These are phyloP conservation scores for Glycyrrhiza uralensis DNA, from an alignment of 306 rosid genomes.

Conservation along the genomic window DNA sequence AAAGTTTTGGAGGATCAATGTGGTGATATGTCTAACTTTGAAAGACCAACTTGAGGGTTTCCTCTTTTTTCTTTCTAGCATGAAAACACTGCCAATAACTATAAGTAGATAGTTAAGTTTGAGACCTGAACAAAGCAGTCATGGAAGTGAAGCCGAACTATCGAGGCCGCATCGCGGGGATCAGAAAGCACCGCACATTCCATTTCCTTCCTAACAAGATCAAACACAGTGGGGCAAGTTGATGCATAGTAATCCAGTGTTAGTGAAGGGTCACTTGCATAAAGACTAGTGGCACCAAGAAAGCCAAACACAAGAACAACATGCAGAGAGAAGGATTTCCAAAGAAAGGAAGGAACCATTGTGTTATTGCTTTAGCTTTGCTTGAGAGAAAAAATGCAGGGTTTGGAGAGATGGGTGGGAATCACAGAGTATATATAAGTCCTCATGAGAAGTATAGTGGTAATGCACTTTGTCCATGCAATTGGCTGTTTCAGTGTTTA, in stretches of 20 bases:
- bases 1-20: neutral
- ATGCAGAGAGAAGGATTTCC: slow-evolving; percentile 21
- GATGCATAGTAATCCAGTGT: slow-evolving; percentile 73
- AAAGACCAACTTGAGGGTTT: neutral
- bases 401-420: slow-evolving; percentile 51
- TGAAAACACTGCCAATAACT: neutral
- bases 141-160: slow-evolving; percentile 80
- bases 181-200: slow-evolving; percentile 68
- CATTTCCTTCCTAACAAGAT: slow-evolving; percentile 61
- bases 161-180: slow-evolving; percentile 65
- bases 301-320: slow-evolving; percentile 31
- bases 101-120: neutral
- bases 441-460: neutral
- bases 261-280: slow-evolving; percentile 53
- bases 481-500: slow-evolving; percentile 34
- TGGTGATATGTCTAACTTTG: neutral
- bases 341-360: slow-evolving; percentile 44
- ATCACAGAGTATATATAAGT: slow-evolving; percentile 35
- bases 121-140: slow-evolving; percentile 89
- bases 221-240: slow-evolving; percentile 72
- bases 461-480: slow-evolving; percentile 8
- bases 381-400: slow-evolving; percentile 18
- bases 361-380: slow-evolving; percentile 10
- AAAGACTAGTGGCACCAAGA: slow-evolving; percentile 27
- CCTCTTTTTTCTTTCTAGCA: neutral